These are phyloP conservation scores for Phytophthora citrophthora DNA, from an alignment of 352 stramenopile genomes.

Conservation along the genomic window DNA sequence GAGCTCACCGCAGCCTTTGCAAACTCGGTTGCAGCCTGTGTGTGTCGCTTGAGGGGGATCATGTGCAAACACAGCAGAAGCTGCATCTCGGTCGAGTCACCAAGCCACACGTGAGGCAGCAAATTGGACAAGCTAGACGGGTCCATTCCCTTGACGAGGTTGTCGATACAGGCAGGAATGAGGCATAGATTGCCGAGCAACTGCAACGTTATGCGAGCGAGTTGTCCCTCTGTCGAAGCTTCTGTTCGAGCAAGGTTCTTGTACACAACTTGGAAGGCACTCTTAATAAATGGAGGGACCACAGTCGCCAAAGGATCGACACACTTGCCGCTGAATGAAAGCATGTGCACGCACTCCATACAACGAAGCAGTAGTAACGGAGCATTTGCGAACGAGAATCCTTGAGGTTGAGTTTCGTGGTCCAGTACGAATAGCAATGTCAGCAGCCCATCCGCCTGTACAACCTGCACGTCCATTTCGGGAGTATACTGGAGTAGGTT, in stretches of 20 bases:
- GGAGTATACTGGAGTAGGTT: conserved; percentile 82
- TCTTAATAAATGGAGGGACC: conserved; percentile 87
- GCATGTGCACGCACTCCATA: conserved; percentile 87
- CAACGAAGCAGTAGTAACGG: conserved; percentile 83
- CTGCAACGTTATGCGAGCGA: conserved; percentile 82
- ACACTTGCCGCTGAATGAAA: conserved; percentile 88
- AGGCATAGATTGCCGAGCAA: conserved; percentile 86
- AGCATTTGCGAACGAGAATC: conserved; percentile 78
- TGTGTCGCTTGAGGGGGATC: conserved; percentile 89
- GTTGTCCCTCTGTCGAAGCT: conserved; percentile 80
- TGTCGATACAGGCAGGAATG: conserved; percentile 88
- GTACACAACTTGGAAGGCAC: conserved; percentile 86
- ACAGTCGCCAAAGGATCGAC: conserved; percentile 76
- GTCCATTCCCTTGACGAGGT: conserved; percentile 89
- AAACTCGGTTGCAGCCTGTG: conserved; percentile 84
- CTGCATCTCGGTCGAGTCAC: conserved; percentile 83
- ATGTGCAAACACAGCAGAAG: conserved; percentile 87
- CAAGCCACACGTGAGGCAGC: conserved; percentile 78
- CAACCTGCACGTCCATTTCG: conserved; percentile 86
- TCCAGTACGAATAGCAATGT: conserved; percentile 81
- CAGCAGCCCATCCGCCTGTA: conserved; percentile 77
- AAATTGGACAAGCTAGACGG: conserved; percentile 70
- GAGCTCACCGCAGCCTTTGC: conserved; percentile 82
- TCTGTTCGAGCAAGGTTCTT: conserved; percentile 80
- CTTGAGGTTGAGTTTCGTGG: conserved; percentile 81